Evolutionary conservation across 768 basidiomycete genomes (phyloP), one percentile per base, ranked within the genome.

Genomic region (Serendipita indica): DNA sequence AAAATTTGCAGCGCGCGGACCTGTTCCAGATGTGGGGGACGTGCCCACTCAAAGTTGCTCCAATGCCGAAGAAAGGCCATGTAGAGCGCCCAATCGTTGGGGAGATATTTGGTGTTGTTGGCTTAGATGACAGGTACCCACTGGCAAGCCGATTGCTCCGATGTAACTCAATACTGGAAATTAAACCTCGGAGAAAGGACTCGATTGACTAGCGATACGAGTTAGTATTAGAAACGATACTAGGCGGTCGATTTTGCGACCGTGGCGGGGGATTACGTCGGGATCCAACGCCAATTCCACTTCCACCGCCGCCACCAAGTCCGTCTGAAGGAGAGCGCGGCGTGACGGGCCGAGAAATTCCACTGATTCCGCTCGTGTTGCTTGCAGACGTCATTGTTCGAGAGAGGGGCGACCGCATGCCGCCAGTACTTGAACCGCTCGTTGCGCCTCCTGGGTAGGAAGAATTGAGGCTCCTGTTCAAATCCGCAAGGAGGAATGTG

Each of bases 401-500:
- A 3, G 22, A 16, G 10, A 54, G n/a, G 1, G 49, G 20, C 12
- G 22, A 3, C 10, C 49, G 20, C 16, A 25, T 27, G 3, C 16
- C 20, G 10, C 49, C 41, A 43, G 6, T n/a, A 5, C 41, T 25
- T 18, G 7, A 7, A 5, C 41, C 41, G 16, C 16, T n/a, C 27
- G 41, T 43, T 43, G 41, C 27, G 5, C 18, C 5, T 43, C 41
- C 27, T 18, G 16, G 5, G 41, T 18, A n/a, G 41, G 27, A 43
- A 43, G 56, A 30, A 3, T 34, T 16, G 2, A 62, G 62, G 7
- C 58, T 25, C 28, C 54, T 62, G 3, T 89, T 74, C 2, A 86
- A 72, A n/a, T 77, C 75, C 33, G 89, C 82, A n/a, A 97, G 74
- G n/a, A 94, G 74, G 72, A 85, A 91, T 22, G 86, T 84, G 68